A percentile compares a stretch with the other conserved stretches of the same genome.
Conservation (phyloP, 2,329 filamentous ascomycete genomes). For the Didymella keratinophila region DNA sequence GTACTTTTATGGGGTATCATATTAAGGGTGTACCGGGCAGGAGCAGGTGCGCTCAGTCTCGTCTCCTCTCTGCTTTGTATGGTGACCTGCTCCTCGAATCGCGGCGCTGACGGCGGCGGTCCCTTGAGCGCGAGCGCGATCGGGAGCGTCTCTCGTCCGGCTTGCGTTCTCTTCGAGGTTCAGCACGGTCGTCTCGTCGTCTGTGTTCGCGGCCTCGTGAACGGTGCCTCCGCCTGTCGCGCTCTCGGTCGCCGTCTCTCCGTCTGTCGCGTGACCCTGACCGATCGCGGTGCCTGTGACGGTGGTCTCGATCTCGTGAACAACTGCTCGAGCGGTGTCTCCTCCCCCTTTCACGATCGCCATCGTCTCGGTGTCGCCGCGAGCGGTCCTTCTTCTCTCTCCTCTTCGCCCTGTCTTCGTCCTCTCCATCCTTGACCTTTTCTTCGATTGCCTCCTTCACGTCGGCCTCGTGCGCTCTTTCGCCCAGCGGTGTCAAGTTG, state of each 20-base stretch:
- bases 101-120: conserved; percentile 25
- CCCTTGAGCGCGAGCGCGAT: conserved; percentile 18
- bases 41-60: conserved; percentile 15
- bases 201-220: conserved; percentile 41
- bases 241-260: conserved; percentile 36
- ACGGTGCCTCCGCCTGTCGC: conserved; percentile 42
- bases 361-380: conserved; percentile 36
- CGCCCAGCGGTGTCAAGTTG: conserved; percentile 66
- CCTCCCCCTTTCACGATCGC: conserved; percentile 34
- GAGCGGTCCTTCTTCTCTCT: conserved; percentile 37
- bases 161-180: conserved; percentile 34
- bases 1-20: too few species aligned
- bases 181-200: conserved; percentile 35
- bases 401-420: conserved; percentile 28
- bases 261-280: conserved; percentile 42
- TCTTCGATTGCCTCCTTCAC: conserved; percentile 64
- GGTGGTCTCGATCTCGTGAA: conserved; percentile 39
- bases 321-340: conserved; percentile 39
- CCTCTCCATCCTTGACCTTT: conserved; percentile 52
- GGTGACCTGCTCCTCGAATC: conserved; percentile 35
- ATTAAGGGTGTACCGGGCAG: too few species aligned
- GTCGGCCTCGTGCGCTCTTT: conserved; percentile 60
- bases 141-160: conserved; percentile 35
- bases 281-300: conserved; percentile 39
- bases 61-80: conserved; percentile 21